Evolutionary conservation across 345 rosid species (phyloP), one percentile per base, ranked within the genome.

Genomic region (Gossypium turneri): DNA sequence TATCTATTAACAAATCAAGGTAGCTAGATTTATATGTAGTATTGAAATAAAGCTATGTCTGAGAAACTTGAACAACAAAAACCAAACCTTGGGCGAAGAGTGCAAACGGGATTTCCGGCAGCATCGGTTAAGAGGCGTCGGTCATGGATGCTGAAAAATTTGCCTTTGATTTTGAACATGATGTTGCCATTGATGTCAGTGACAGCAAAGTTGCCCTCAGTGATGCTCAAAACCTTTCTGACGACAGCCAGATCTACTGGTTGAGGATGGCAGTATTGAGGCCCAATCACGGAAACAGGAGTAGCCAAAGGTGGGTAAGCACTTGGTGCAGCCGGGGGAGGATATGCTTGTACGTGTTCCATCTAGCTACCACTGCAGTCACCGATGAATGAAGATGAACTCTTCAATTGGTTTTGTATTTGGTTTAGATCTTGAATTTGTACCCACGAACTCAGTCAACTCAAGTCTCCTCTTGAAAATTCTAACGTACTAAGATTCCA

Each of bases 31-130:
- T 3, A 48, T 48, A 48, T 48, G 13, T 48, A 48, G 3, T 2
- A 2, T 48, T 48, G 52, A 48, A 48, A 34, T 34, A 34, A 5
- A 34, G 7, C 41, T 34, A 34, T 34, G 7, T 34, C 41, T 34
- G 41, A 34, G 41, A 34, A 34, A 34, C 7, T 34, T 34, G 41
- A 34, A 34, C 56, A 24, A 19, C 3, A 19, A 56, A 56, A 56
- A 19, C 9, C 20, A 19, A 56, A 56, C 76, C 76, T 73, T 73
- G 59, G 58, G 76, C 76, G 76, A 48, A 73, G 67, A 45, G 76
- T 62, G 47, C 66, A 50, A 10, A 73, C 2, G 58, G 76, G 70
- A 17, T 61, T 73, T 27, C 60, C 76, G 0, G 70, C 59, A 1
- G 76, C 76, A 60, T 73, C 76, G 22, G n/a, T 47, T 29, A 73